Percentiles rank a stretch among this genome's conserved stretches.
phyloP scores from a whole-genome alignment of 306 rosid species.

The Citrullus mucosospermus region DNA sequence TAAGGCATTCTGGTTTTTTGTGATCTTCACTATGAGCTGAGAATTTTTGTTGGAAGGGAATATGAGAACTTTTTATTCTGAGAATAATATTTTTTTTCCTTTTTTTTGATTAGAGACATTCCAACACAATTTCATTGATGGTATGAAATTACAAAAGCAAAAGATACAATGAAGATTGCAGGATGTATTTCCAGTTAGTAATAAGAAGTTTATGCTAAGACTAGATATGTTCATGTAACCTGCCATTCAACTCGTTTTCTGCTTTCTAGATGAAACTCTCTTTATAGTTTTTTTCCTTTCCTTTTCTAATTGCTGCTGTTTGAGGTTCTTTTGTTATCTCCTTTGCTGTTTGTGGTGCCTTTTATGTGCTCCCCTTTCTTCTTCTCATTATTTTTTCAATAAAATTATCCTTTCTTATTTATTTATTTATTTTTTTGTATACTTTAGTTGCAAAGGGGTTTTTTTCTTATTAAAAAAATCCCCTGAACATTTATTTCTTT shows the following conservation, averaged over 20 bases:
- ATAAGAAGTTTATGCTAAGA: too few species aligned
- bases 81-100: too few species aligned
- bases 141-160: too few species aligned
- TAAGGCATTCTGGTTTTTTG: neutral
- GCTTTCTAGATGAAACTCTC: neutral
- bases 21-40: neutral
- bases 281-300: neutral
- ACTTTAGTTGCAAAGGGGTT: neutral
- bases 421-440: neutral
- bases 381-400: too few species aligned
- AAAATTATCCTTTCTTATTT: too few species aligned
- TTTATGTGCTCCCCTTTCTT: neutral
- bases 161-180: too few species aligned
- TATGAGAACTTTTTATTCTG: neutral
- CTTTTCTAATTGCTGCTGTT: neutral
- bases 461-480: neutral
- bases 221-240: too few species aligned
- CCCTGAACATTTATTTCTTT: too few species aligned
- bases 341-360: neutral
- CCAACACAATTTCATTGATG: too few species aligned
- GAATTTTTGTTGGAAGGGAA: neutral
- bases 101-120: too few species aligned
- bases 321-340: neutral
- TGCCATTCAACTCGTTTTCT: neutral
- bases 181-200: too few species aligned